Conservation (phyloP, 2,329 filamentous ascomycete species). For the Fonsecaea monophora region DNA sequence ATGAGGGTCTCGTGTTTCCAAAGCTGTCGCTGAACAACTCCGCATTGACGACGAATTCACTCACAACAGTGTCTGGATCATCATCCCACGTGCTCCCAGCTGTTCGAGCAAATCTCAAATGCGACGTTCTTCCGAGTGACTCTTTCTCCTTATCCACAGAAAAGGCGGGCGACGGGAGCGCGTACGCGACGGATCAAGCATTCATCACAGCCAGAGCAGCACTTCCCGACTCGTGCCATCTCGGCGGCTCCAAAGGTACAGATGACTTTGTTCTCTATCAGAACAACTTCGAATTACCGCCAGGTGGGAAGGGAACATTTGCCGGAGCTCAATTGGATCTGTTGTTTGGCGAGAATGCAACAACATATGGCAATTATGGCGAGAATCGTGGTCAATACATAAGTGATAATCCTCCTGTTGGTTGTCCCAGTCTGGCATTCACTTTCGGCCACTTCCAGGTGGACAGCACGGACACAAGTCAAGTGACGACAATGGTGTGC, state of each 20-base stretch:
- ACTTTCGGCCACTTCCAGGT: constrained; percentile 38
- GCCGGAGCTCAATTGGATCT: constrained; percentile 38
- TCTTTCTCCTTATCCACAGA: constrained; percentile 30
- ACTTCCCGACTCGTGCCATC: constrained; percentile 36
- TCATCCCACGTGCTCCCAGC: constrained; percentile 26
- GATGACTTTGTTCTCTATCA: constrained; percentile 32
- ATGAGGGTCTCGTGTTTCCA: constrained; percentile 37
- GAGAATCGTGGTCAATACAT: constrained; percentile 37
- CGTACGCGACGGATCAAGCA: constrained; percentile 33
- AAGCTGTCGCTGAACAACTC: constrained; percentile 33
- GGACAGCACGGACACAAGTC: constrained; percentile 26
- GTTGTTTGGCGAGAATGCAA: constrained; percentile 36
- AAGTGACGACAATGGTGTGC: constrained; percentile 39
- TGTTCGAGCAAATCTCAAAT: constrained; percentile 34
- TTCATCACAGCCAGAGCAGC: constrained; percentile 33
- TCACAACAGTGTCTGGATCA: constrained; percentile 28
- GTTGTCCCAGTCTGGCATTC: constrained; percentile 40
- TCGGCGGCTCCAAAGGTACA: constrained; percentile 30
- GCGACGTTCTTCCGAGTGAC: constrained; percentile 28
- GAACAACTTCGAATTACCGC: constrained; percentile 34
- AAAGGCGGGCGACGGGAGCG: constrained; percentile 27
- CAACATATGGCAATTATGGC: constrained; percentile 35
- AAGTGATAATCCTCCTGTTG: constrained; percentile 38
- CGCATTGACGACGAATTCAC: constrained; percentile 17
- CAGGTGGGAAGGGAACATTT: constrained; percentile 29